A percentile compares a stretch with the other conserved stretches of the same genome.
phyloP scores from a whole-genome alignment of 108 stramenopile species.

The Chaetoceros muelleri region DNA sequence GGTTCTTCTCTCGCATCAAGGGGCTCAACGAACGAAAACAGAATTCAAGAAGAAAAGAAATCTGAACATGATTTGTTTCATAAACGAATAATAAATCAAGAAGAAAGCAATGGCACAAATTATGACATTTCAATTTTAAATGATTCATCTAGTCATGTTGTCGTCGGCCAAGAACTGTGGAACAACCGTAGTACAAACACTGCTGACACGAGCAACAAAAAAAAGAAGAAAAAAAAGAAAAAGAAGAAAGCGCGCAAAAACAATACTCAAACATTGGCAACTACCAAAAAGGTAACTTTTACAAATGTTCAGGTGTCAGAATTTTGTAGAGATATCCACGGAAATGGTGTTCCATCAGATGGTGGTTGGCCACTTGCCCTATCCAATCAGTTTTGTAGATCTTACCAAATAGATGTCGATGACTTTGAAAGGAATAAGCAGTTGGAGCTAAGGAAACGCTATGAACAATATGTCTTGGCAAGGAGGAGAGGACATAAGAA shows the following conservation, averaged over 20 bases:
- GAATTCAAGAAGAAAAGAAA: no score
- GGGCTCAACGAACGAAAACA: no score
- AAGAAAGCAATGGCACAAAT: no score
- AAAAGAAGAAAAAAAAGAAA: slow-evolving; percentile 34
- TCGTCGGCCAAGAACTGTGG: no score
- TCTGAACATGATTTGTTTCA: no score
- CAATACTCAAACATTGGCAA: slow-evolving; percentile 2
- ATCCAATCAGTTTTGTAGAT: slow-evolving; percentile 8
- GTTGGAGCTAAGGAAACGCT: slow-evolving; percentile 45
- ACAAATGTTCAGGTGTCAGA: slow-evolving; percentile 23
- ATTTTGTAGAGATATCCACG: slow-evolving; percentile 39
- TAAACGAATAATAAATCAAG: no score
- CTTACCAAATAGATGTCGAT: slow-evolving; percentile 24
- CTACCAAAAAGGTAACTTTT: slow-evolving; percentile 20
- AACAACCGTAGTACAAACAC: slow-evolving; percentile 20
- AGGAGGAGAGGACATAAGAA: neutral
- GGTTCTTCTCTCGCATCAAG: no score
- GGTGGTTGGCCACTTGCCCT: slow-evolving; percentile 80
- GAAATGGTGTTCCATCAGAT: slow-evolving; percentile 55
- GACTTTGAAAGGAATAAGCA: slow-evolving; percentile 55
- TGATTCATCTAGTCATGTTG: no score
- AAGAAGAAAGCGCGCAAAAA: slow-evolving; percentile 7
- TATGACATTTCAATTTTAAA: no score
- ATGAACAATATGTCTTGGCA: slow-evolving; percentile 14
- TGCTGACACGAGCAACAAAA: slow-evolving; percentile 38